phyloP scores from a whole-genome alignment of 2,329 filamentous ascomycete species.

The Monosporascus sp. region DNA sequence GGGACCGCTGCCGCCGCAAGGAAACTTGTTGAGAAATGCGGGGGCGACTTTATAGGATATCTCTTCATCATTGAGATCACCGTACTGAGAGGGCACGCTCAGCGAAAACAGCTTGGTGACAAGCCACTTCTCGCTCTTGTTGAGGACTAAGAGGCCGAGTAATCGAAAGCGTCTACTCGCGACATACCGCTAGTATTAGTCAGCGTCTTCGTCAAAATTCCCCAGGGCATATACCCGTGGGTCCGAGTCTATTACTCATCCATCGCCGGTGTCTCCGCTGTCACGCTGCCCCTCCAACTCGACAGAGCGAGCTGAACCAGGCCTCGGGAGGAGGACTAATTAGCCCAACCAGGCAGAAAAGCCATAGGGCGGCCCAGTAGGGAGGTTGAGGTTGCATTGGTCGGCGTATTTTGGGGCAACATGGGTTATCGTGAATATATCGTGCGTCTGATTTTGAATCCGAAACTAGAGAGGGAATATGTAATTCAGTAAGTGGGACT shows the following conservation, averaged over 20 bases:
- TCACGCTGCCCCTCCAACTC: not conserved
- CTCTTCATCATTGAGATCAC: slow-evolving; percentile 95
- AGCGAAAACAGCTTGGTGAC: slow-evolving; percentile 63
- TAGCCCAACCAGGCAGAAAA: too few species aligned
- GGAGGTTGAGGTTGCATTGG: not conserved
- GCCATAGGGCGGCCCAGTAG: too few species aligned
- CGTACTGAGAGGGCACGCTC: slow-evolving; percentile 81
- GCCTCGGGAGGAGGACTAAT: not conserved
- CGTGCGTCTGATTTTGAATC: not conserved
- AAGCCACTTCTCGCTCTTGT: slow-evolving; percentile 78
- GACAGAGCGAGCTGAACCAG: not conserved
- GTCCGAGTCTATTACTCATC: not conserved
- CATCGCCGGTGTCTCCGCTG: not conserved
- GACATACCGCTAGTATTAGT: not conserved
- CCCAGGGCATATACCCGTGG: not conserved
- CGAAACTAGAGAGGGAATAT: not conserved
- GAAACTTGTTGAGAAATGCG: slow-evolving; percentile 78
- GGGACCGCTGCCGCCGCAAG: slow-evolving; percentile 87
- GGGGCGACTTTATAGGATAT: slow-evolving; percentile 81
- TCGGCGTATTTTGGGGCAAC: not conserved
- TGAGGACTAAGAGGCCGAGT: slow-evolving; percentile 41
- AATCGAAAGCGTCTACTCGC: not conserved
- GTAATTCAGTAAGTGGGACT: not conserved
- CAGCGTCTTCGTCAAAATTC: not conserved
- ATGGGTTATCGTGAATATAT: not conserved